A percentile compares a stretch with the other conserved stretches of the same genome.
These are phyloP conservation scores for Casuarina cunninghamiana DNA, from an alignment of 306 rosid species.

Conservation along the genomic window DNA sequence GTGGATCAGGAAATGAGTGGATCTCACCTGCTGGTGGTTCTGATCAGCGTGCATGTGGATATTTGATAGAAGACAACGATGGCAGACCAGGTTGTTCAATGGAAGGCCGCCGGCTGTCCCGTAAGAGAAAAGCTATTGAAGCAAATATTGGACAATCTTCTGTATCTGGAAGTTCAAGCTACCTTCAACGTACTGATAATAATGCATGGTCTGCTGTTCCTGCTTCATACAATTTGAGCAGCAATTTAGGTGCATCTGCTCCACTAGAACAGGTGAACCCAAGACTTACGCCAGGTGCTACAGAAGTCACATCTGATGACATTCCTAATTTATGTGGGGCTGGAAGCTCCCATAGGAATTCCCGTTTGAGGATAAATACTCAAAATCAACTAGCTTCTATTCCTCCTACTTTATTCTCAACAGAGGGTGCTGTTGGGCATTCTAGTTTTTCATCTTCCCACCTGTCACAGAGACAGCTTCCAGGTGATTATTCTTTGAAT, in stretches of 20 bases:
- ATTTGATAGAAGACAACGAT: constrained; percentile 50
- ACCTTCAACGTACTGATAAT: constrained; percentile 58
- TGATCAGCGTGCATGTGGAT: constrained; percentile 50
- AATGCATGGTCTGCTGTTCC: constrained; percentile 54
- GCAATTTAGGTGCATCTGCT: constrained; percentile 46
- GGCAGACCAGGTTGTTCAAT: constrained; percentile 67
- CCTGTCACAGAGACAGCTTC: constrained; percentile 47
- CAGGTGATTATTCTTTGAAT: constrained; percentile 56
- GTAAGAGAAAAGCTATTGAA: constrained; percentile 87
- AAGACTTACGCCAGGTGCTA: constrained; percentile 51
- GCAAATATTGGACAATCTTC: constrained; percentile 70
- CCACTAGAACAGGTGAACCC: constrained; percentile 55
- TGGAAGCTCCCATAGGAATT: constrained; percentile 62
- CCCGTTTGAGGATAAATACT: constrained; percentile 66
- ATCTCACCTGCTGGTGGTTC: constrained; percentile 44
- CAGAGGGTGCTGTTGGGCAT: constrained; percentile 56
- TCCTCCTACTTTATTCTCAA: constrained; percentile 41
- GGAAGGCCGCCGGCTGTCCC: constrained; percentile 68
- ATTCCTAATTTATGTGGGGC: constrained; percentile 48
- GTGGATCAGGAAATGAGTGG: constrained; percentile 54
- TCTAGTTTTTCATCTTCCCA: constrained; percentile 53
- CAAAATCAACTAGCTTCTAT: constrained; percentile 56
- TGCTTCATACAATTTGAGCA: constrained; percentile 44
- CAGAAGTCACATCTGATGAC: constrained; percentile 47
- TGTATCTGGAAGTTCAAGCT: constrained; percentile 68